A percentile compares a stretch with the other conserved stretches of the same genome.
phyloP scores from a whole-genome alignment of 169 alveolate species.

The Eimeria praecox region DNA sequence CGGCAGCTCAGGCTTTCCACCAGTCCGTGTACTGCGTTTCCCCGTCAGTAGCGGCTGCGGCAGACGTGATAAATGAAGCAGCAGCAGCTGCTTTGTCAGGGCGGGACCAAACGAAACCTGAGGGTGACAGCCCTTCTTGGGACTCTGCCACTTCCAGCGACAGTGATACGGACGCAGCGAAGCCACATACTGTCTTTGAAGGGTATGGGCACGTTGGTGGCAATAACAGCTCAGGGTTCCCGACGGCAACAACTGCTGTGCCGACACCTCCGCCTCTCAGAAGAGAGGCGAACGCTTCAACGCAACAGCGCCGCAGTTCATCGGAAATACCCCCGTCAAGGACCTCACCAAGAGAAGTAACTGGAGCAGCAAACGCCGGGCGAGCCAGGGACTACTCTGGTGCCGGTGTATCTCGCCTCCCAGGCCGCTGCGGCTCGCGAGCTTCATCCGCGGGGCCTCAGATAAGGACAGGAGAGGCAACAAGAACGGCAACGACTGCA shows the following conservation, averaged over 20 bases:
- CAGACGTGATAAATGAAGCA: slow-evolving; percentile 24
- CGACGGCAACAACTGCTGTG: slow-evolving; percentile 63
- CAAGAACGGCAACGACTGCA: slow-evolving; percentile 20
- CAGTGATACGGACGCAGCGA: slow-evolving; percentile 30
- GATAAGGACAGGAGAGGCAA: slow-evolving; percentile 39
- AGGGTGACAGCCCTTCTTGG: slow-evolving; percentile 64
- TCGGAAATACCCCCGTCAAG: slow-evolving; percentile 21
- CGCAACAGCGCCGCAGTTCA: slow-evolving; percentile 50
- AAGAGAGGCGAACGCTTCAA: slow-evolving; percentile 11
- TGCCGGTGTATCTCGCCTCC: not conserved
- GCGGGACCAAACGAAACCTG: slow-evolving; percentile 21
- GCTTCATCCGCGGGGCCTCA: slow-evolving; percentile 75
- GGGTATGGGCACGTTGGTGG: not conserved
- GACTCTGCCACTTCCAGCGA: slow-evolving; percentile 66
- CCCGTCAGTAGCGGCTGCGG: slow-evolving; percentile 59
- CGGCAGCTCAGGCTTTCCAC: not conserved
- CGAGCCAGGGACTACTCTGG: slow-evolving; percentile 41
- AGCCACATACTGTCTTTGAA: not conserved
- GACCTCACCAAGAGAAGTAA: not conserved
- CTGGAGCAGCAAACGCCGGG: not conserved
- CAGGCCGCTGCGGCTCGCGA: slow-evolving; percentile 52
- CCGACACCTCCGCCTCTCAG: slow-evolving; percentile 49
- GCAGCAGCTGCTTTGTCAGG: slow-evolving; percentile 58
- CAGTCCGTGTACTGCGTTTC: not conserved
- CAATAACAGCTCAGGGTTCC: slow-evolving; percentile 29